Base-by-base conservation (phyloP, 2,329 filamentous ascomycete species). In the Lecanosticta acicola region DNA sequence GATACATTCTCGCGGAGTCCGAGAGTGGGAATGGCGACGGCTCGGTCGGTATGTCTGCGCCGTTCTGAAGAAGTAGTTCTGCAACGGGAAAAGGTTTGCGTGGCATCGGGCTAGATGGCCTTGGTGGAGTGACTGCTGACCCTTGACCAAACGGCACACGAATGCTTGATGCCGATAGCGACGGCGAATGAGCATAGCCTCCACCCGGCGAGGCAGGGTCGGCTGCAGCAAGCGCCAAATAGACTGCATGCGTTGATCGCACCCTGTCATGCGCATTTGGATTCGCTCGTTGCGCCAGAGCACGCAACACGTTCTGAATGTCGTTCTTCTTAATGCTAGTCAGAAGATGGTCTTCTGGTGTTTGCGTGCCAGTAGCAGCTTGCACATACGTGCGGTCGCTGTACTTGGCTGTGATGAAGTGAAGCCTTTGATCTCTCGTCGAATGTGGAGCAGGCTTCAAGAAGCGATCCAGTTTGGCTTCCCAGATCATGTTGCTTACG, bases 301-400 rank as follows among this genome's bases (percentile, higher is more conserved):
- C 91, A 60, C 96, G 94, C 19, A 98, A 79, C 18, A 96, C 89
- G 53, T 89, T 86, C 61, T 93, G 86, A 45, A 98, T 87, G 63
- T 98, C 90, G 66, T 96, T 96, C 68, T 84, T 88, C 75, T 97
- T 98, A 65, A 97, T 90, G 8, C 87, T 90, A 3, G 90, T 89
- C 32, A 98, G 73, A 4, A 98, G 76, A 0, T 87, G 90, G 59
- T 98, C 93, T 50, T 97, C 89, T 0, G 91, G 74, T 0, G 84
- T 87, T 90, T 35, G 89, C 70, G 0, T 84, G 36, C 52, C 49
- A 29, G 51, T 38, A 3, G 84, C 66, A 19, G 88, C 82, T 58
- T 90, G 83, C 3, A 98, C 84, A 59, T 80, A 97, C 3, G 81
- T 79, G 49, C 83, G 78, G 26, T 97, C 88, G 40, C 87, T 85